Base-by-base conservation (phyloP, 768 basidiomycete species). In the Multifurca ochricompacta region DNA sequence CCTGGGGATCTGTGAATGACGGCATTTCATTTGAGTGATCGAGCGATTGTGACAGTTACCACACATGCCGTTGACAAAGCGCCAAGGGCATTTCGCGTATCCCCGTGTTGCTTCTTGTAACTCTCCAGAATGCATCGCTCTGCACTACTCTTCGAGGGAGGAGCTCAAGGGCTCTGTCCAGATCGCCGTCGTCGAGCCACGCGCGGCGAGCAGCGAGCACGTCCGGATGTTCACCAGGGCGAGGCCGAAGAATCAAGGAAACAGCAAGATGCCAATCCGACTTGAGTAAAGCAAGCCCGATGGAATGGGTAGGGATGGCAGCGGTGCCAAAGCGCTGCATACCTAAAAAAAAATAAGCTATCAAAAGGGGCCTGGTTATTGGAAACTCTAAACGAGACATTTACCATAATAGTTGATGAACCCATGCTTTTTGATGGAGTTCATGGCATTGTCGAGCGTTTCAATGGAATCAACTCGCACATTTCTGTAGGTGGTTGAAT, bases 251-350 rank as follows among this genome's bases (percentile, higher is more conserved):
- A 47, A 99, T 82, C 61, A 96, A 71, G 16, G 85, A 81, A 34
- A 91, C 75, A 5, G 96, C 96, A 57, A 78, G 78, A 50, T 88
- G 82, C 94, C 94, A 99, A 59, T 97, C 85, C 1, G 87, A 87
- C 63, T 81, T 82, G 21, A 99, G 77, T 35, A 99, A 73, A 4
- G 91, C 88, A 18, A 98, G 77, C 16, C 96, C 96, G 51, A 98
- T 94, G 2, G 87, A 75, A 65, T 99, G 96, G 0, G 96, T 98
- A 4, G 95, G 93, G 35, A 98, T 84, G 30, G 91, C 85, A 14
- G 96, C 92, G 2, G 94, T 98, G 44, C 96, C 96, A 70, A 99
- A 99, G 10, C 96, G 86, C 65, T 99, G 96, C 95, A 99, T 98
- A 41, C 95, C 93, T 89, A 36, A 51, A 43, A 40, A 18, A 57